A percentile compares a stretch with the other conserved stretches of the same genome.
These are phyloP conservation scores for Vitis hybrid DNA, from an alignment of 177 flowering plant species.

Conservation along the genomic window DNA sequence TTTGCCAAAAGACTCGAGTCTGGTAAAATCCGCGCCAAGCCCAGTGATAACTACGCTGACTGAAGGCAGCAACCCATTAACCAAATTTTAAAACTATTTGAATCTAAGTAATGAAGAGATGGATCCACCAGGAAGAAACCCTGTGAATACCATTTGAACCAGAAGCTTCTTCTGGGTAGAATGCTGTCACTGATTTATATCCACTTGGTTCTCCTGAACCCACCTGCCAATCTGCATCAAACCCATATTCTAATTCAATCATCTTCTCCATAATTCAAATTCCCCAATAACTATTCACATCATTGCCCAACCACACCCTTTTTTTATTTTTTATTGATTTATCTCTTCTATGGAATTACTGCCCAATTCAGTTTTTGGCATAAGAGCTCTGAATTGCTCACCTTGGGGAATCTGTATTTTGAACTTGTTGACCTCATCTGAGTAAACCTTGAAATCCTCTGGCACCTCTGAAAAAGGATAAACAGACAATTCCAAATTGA, in stretches of 20 bases:
- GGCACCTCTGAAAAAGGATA: slow-evolving; percentile 25
- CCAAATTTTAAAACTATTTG: slow-evolving; percentile 7
- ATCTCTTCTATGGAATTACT: too few species aligned
- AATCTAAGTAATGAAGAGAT: not conserved
- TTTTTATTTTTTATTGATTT: too few species aligned
- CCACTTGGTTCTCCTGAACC: slow-evolving; percentile 73
- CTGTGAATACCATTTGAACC: slow-evolving; percentile 60
- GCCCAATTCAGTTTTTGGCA: too few species aligned
- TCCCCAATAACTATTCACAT: not conserved
- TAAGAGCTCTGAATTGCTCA: slow-evolving; percentile 7
- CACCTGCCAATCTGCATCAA: slow-evolving; percentile 72
- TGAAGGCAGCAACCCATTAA: slow-evolving; percentile 31
- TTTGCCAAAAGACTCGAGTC: slow-evolving; percentile 90
- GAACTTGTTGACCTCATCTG: slow-evolving; percentile 76
- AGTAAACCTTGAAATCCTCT: slow-evolving; percentile 53
- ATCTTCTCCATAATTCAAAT: too few species aligned
- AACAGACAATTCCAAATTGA: not conserved
- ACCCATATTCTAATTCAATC: too few species aligned
- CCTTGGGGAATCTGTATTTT: slow-evolving; percentile 78
- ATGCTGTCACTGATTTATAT: slow-evolving; percentile 68
- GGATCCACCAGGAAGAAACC: not conserved
- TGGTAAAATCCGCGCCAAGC: slow-evolving; percentile 89
- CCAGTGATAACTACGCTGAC: slow-evolving; percentile 89
- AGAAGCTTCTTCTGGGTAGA: slow-evolving; percentile 67
- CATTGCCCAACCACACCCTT: too few species aligned